These are phyloP conservation scores for Lachnellula hyalina DNA, from an alignment of 2,329 filamentous ascomycete species.

Conservation along the genomic window DNA sequence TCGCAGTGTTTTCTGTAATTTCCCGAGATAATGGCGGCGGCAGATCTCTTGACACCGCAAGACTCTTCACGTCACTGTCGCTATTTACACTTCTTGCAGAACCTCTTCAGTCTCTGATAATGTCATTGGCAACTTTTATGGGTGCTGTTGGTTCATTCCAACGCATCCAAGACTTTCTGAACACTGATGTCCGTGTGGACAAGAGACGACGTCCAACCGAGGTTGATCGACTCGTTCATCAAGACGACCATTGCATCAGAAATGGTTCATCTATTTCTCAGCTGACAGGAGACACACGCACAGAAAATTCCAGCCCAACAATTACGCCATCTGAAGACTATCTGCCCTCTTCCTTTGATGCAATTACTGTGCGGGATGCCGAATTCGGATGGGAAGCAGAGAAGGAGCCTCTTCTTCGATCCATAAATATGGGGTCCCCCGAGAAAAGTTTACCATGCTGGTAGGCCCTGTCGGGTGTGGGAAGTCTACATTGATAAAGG, in stretches of 20 bases:
- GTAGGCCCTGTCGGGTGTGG: constrained; percentile 28
- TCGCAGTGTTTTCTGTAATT: constrained; percentile 9
- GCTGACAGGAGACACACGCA: background rate
- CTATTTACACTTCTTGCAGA: constrained; percentile 21
- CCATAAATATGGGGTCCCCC: constrained; percentile 5
- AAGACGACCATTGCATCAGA: background rate
- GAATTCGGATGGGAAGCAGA: background rate
- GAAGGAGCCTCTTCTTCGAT: constrained; percentile 3
- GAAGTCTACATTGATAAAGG: constrained; percentile 24
- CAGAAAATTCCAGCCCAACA: background rate
- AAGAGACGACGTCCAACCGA: background rate
- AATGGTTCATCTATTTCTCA: background rate
- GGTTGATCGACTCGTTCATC: background rate
- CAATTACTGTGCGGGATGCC: background rate
- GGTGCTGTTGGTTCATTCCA: constrained; percentile 18
- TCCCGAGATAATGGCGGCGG: background rate
- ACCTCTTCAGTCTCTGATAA: constrained; percentile 18
- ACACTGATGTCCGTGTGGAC: constrained; percentile 2
- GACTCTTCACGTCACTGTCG: constrained; percentile 24
- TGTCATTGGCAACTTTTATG: constrained; percentile 17
- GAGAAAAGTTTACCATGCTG: constrained; percentile 20
- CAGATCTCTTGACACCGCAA: constrained; percentile 1
- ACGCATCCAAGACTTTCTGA: constrained; percentile 26
- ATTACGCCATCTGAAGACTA: background rate
- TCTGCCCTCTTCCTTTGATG: background rate